Evolutionary conservation across 768 basidiomycete genomes (phyloP).

Genomic region (Suillus discolor): DNA sequence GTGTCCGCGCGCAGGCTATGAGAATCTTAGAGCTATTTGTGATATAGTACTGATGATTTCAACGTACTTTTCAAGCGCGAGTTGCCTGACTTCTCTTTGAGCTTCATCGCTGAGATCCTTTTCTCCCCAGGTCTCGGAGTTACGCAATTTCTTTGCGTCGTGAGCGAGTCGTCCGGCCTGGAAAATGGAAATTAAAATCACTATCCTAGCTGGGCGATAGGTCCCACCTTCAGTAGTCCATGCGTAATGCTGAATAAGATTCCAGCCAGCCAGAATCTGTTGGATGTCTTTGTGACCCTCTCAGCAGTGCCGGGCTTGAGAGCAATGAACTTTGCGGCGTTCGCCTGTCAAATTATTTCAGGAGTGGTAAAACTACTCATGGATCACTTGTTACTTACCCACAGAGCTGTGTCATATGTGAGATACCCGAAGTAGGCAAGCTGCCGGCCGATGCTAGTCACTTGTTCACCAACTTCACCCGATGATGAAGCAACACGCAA

Average conservation of each 20-base stretch:
- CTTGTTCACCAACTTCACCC: constrained; percentile 65
- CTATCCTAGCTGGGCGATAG: background rate
- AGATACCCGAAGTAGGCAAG: constrained; percentile 89
- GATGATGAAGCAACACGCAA: constrained; percentile 64
- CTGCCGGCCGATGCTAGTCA: constrained; percentile 81
- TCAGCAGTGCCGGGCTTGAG: constrained; percentile 62
- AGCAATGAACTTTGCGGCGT: constrained; percentile 64
- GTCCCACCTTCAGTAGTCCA: constrained; percentile 63
- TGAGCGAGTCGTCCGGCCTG: constrained; percentile 64
- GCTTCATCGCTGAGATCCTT: constrained; percentile 70
- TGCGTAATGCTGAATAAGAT: constrained; percentile 80
- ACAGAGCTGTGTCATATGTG: constrained; percentile 78
- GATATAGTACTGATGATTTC: background rate
- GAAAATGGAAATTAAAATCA: background rate
- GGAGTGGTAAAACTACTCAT: background rate
- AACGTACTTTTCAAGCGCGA: constrained; percentile 55
- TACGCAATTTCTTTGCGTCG: constrained; percentile 56
- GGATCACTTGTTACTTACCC: constrained; percentile 54
- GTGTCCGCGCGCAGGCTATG: constrained; percentile 63
- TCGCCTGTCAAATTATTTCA: constrained; percentile 46
- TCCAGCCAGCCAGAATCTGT: constrained; percentile 87
- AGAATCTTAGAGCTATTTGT: constrained; percentile 11
- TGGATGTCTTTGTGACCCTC: constrained; percentile 64
- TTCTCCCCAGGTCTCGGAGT: constrained; percentile 51
- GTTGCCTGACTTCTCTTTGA: constrained; percentile 65